Evolutionary conservation across 2,329 filamentous ascomycete genomes (phyloP), one percentile per base, ranked within the genome.

Genomic region (Corniculantispora saksenae): DNA sequence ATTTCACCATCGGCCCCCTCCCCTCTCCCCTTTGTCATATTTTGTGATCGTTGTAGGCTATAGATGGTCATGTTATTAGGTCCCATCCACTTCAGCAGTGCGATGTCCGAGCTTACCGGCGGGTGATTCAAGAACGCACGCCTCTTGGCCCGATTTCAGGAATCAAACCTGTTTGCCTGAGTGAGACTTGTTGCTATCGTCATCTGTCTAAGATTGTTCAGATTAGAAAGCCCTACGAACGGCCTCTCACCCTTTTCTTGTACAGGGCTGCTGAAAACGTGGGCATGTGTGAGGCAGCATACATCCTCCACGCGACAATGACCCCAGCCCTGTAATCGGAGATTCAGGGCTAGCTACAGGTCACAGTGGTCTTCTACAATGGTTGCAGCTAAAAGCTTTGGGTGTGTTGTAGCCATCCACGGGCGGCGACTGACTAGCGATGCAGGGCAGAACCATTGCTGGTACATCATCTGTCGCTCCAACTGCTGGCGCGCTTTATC

Each of bases 31-130:
- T 17, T n/a, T n/a, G n/a, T 17, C 25, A 13, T 43, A 27, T 51
- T 35, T 9, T 27, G 15, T 53, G n/a, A n/a, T n/a, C n/a, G 3
- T 51, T 21, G 21, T 10, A 25, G 13, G 23, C 47, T 35, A 13
- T 29, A 10, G 47, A 61, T 32, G 51, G 58, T 61, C 58, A 51
- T 21, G 45, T 25, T 27, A 51, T 40, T 40, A n/a, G 58, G 32
- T 15, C 27, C 45, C 29, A 29, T 50, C 32, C 21, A n/a, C 32
- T 7, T 40, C 29, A 8, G 40, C 45, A 59, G 25, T 35, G 56
- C 43, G 25, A 35, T 32, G 27, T 38, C 45, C n/a, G 21, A 51
- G 57, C 27, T 51, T 38, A n/a, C n/a, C 25, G 6, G 23, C 5
- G 23, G 17, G 19, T 55, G 13, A 35, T n/a, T 23, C 38, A 27